Evolutionary conservation across 2,329 filamentous ascomycete genomes (phyloP), one percentile per base, ranked within the genome.

Genomic region (Venturia asperata): DNA sequence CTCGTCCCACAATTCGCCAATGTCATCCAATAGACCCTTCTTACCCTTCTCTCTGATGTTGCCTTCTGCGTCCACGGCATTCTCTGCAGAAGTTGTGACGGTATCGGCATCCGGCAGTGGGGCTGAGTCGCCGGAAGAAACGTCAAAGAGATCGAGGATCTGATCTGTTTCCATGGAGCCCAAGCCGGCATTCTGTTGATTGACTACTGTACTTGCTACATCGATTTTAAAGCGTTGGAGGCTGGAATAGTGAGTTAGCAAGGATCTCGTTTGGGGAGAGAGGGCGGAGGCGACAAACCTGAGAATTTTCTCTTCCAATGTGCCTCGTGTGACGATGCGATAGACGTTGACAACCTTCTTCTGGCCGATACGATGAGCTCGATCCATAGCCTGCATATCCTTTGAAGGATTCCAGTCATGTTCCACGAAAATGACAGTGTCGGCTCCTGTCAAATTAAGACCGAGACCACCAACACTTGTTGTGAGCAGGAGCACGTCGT

Each of bases 291-390:
- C 80, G 83, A 73, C 81, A 27, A 52, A 87, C 85, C 83, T 88
- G 72, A 99, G 80, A 73, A 99, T 99, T 85, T 99, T 99, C 81
- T 99, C 94, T 77, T 99, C 94, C 61, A 99, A 79, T 1, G 95
- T 99, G 68, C 94, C 94, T 70, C 94, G 85, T 6, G 94, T 99
- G 72, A 99, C 94, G 69, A 99, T 83, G 30, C 94, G 91, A 77
- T 99, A 99, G 19, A 99, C 94, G 73, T 99, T 99, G 70, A 99
- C 94, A 45, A 97, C 94, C 84, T 97, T 99, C 86, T 99, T 99
- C 80, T 99, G 94, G 1, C 94, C 94, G 71, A 99, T 97, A 70
- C 94, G 88, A 81, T 99, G 94, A 10, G 94, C 94, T 67, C 94
- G 91, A 74, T 99, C 94, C 94, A 99, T 99, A 70, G 94, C 94